Conservation (phyloP, 352 stramenopile species). For the Pythium volutum region DNA sequence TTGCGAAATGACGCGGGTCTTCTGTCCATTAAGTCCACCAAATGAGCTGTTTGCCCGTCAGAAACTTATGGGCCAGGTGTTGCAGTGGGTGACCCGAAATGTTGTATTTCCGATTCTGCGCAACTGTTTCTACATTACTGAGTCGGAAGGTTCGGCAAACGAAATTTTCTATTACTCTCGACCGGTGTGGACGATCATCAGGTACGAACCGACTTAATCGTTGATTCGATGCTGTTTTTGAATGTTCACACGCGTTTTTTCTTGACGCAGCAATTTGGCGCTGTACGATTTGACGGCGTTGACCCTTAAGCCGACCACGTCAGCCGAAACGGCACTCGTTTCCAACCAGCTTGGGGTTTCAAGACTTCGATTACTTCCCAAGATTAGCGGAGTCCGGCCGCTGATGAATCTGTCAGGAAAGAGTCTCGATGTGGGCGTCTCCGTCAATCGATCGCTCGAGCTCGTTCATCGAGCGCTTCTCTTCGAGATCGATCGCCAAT, state of each 20-base stretch:
- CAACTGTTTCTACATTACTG: conserved; percentile 74
- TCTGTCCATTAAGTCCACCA: conserved; percentile 30
- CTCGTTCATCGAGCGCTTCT: conserved; percentile 52
- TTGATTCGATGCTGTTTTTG: conserved; percentile 2
- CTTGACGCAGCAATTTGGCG: conserved; percentile 32
- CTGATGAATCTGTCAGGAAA: conserved; percentile 70
- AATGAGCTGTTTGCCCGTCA: conserved; percentile 52
- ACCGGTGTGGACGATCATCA: conserved; percentile 62
- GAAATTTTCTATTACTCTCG: conserved; percentile 69
- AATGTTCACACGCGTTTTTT: conserved; percentile 1
- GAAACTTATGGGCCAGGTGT: conserved; percentile 36
- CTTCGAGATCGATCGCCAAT: conserved; percentile 61
- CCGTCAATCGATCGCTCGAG: conserved; percentile 63
- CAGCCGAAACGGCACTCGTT: conserved; percentile 6
- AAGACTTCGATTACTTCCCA: conserved; percentile 60
- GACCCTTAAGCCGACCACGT: conserved; percentile 32
- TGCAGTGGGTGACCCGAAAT: conserved; percentile 39
- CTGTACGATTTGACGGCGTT: conserved; percentile 44
- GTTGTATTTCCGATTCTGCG: conserved; percentile 61
- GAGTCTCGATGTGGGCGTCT: conserved; percentile 9
- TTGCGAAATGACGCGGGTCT: not conserved
- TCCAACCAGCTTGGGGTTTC: conserved; percentile 43
- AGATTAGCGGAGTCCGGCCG: conserved; percentile 60
- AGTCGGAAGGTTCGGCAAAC: conserved; percentile 61
- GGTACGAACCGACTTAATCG: conserved; percentile 27